A percentile compares a stretch with the other conserved stretches of the same genome.
Conservation (phyloP, 345 rosid species). For the Aquilaria yunnanensis region DNA sequence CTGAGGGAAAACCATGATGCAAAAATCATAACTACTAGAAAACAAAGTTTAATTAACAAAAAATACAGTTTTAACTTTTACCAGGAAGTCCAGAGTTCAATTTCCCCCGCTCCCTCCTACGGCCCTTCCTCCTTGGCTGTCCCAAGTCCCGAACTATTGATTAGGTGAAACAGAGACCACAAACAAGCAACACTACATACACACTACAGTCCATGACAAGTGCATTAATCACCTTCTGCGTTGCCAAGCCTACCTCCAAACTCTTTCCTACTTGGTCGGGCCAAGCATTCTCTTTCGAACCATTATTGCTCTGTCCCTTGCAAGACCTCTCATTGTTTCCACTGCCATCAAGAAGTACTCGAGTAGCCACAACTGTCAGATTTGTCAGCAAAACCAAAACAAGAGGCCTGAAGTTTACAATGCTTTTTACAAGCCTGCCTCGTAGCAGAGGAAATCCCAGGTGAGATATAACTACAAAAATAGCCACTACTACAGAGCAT, state of each 20-base stretch:
- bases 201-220: constrained; percentile 64
- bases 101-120: neutral
- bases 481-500: constrained; percentile 39
- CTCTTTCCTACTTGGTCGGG: constrained; percentile 52
- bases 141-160: neutral
- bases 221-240: constrained; percentile 62
- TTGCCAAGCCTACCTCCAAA: constrained; percentile 52
- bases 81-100: neutral
- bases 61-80: too few relatives aligned
- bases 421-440: constrained; percentile 21
- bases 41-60: too few relatives aligned
- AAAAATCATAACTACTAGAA: too few relatives aligned
- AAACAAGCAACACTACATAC: constrained; percentile 44
- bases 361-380: constrained; percentile 42
- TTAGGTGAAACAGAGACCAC: constrained; percentile 42
- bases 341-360: constrained; percentile 27
- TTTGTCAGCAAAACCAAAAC: constrained; percentile 56
- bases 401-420: constrained; percentile 61
- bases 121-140: constrained; percentile 3
- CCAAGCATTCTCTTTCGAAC: constrained; percentile 35
- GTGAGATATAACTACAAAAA: constrained; percentile 46
- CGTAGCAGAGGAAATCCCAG: constrained; percentile 51
- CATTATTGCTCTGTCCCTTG: constrained; percentile 19
- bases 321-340: constrained; percentile 16
- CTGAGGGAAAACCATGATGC: too few relatives aligned